A percentile compares a stretch with the other conserved stretches of the same genome.
Conservation (phyloP, 1,284 basidiomycete genomes). For the Ceratobasidium sp. region DNA sequence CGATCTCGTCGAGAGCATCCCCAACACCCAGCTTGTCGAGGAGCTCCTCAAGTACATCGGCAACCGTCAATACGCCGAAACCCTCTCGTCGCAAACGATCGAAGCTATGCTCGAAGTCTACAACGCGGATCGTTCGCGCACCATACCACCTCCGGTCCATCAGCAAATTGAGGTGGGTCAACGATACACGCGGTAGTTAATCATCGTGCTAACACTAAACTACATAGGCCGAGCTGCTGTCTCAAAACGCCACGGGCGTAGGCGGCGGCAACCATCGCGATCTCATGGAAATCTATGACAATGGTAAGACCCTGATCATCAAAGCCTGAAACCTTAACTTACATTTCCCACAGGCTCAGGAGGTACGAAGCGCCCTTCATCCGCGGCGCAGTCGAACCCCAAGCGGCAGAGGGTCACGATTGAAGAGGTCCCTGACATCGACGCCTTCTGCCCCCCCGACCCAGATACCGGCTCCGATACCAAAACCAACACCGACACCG, state of each 20-base stretch:
- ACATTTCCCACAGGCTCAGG: no score
- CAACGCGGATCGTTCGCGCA: not conserved
- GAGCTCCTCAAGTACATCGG: no score
- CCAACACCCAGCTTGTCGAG: no score
- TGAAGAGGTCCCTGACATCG: no score
- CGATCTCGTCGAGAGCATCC: constrained; percentile 6
- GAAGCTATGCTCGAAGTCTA: not conserved
- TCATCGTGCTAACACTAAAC: not conserved
- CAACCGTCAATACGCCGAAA: no score
- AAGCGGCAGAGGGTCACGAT: no score
- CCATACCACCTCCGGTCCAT: not conserved
- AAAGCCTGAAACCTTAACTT: no score
- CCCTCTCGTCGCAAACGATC: not conserved
- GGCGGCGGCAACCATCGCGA: not conserved
- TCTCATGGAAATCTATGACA: not conserved
- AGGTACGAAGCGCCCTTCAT: no score
- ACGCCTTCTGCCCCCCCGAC: no score
- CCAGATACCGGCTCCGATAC: no score
- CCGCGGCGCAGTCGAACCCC: no score
- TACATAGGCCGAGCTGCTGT: not conserved
- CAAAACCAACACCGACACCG: not conserved
- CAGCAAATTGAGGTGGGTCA: not conserved
- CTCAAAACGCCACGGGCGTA: constrained; percentile 3
- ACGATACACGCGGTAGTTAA: not conserved
- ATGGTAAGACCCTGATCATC: no score